Evolutionary conservation across 2,329 filamentous ascomycete species (phyloP).

Genomic region (Sporothrix globosa): DNA sequence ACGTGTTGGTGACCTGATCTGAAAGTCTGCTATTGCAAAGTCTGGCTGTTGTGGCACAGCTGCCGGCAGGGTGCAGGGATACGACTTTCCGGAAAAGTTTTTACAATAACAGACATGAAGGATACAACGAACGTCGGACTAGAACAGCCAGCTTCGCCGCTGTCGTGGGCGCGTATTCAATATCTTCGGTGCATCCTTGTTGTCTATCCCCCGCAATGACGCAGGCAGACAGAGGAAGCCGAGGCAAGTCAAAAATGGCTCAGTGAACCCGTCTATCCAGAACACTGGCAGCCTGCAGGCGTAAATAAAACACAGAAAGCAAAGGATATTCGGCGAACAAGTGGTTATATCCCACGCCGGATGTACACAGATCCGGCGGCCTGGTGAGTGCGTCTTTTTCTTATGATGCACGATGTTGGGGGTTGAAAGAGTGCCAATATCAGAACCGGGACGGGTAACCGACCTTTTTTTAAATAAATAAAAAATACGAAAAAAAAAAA

Average conservation of each 20-base stretch:
- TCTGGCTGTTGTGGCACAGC: not conserved
- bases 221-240: not conserved
- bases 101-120: not conserved
- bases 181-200: not conserved
- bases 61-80: not conserved
- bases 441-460: not conserved
- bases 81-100: not conserved
- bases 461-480: not conserved
- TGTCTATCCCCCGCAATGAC: conserved; percentile 5
- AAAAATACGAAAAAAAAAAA: too few species aligned
- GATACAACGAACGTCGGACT: not conserved
- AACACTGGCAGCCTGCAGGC: not conserved
- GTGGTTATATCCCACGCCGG: not conserved
- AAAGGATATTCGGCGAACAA: not conserved
- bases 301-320: not conserved
- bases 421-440: not conserved
- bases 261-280: conserved; percentile 27
- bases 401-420: not conserved
- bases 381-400: conserved; percentile 24
- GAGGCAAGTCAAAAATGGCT: conserved; percentile 18
- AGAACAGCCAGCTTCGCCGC: not conserved
- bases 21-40: not conserved
- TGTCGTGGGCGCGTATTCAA: not conserved
- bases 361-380: conserved; percentile 16
- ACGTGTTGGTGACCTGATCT: not conserved